Conservation (phyloP, 179 eudicot species). For the Spergularia azorica region DNA sequence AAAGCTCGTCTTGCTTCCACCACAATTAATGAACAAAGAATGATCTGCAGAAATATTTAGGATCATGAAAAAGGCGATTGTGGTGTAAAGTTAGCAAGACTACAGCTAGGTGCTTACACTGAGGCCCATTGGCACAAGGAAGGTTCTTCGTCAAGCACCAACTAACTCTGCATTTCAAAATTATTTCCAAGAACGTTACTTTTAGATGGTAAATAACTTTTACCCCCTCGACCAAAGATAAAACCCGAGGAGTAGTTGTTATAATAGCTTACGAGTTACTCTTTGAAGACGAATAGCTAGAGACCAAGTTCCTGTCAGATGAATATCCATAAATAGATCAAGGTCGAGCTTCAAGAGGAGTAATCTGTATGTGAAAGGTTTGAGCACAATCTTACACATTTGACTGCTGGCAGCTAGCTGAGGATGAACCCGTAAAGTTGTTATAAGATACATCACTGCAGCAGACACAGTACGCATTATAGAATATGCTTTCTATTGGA, state of each 20-base stretch:
- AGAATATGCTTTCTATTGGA: not conserved
- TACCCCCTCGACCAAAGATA: not conserved
- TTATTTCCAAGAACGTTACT: not conserved
- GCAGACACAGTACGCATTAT: constrained; percentile 42
- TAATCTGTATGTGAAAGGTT: not conserved
- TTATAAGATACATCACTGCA: constrained; percentile 64
- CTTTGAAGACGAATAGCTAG: constrained; percentile 51
- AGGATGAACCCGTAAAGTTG: constrained; percentile 46
- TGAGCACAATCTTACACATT: constrained; percentile 41
- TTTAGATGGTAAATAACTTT: not conserved
- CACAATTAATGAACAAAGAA: constrained; percentile 80
- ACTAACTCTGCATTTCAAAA: constrained; percentile 35
- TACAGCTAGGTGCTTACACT: constrained; percentile 39
- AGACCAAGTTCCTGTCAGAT: constrained; percentile 60
- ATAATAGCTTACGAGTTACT: constrained; percentile 45
- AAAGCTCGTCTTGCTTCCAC: constrained; percentile 46
- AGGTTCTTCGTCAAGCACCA: constrained; percentile 78
- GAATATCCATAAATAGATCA: not conserved
- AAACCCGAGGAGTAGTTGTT: not conserved
- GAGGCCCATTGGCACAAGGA: constrained; percentile 51
- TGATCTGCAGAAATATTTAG: constrained; percentile 42
- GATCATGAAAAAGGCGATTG: not conserved
- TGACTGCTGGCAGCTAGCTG: constrained; percentile 45
- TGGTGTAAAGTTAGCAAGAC: not conserved
- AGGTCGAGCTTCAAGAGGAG: not conserved